Percentiles rank a stretch among this genome's conserved stretches.
These are phyloP conservation scores for Arthrobotrys sphaeroides DNA, from an alignment of 2,329 filamentous ascomycete species.

Conservation along the genomic window DNA sequence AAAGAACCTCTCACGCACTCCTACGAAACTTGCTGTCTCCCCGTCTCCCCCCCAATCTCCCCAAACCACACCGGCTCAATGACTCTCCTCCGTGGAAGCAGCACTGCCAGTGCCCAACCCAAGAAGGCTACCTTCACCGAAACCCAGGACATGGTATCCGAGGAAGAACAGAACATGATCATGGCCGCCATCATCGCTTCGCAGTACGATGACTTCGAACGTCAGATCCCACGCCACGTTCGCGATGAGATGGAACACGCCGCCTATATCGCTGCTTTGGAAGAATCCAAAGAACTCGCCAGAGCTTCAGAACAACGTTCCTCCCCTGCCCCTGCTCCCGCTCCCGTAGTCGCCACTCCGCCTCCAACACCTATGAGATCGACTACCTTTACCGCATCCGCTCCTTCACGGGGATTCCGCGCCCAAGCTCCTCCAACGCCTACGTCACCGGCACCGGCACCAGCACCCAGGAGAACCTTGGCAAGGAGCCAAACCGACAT, in stretches of 20 bases:
- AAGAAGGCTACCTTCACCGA: conserved; percentile 14
- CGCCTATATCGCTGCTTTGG: conserved; percentile 40
- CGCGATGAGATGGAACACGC: conserved; percentile 51
- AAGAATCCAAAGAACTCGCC: conserved; percentile 40
- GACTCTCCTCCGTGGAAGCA: conserved; percentile 54
- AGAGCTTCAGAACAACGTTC: conserved; percentile 12
- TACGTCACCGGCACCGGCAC: conserved; percentile 4
- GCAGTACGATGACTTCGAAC: conserved; percentile 44
- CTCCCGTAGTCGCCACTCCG: not conserved
- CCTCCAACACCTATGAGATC: conserved; percentile 4
- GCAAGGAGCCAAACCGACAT: conserved; percentile 43
- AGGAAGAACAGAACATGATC: conserved; percentile 53
- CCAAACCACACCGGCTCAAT: conserved; percentile 35
- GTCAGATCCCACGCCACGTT: conserved; percentile 45
- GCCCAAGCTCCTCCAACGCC: conserved; percentile 15
- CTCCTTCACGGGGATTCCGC: not conserved
- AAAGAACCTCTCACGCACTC: conserved; percentile 11
- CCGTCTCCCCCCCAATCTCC: conserved; percentile 49
- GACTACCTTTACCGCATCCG: not conserved
- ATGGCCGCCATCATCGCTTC: conserved; percentile 52
- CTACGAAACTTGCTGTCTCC: conserved; percentile 51
- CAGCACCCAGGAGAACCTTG: not conserved
- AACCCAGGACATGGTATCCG: conserved; percentile 36
- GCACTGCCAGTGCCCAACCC: conserved; percentile 51
- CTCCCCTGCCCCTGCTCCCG: not conserved